Conservation (phyloP, 1,139 yeast genomes). For the Trichomonascaceae sp. region DNA sequence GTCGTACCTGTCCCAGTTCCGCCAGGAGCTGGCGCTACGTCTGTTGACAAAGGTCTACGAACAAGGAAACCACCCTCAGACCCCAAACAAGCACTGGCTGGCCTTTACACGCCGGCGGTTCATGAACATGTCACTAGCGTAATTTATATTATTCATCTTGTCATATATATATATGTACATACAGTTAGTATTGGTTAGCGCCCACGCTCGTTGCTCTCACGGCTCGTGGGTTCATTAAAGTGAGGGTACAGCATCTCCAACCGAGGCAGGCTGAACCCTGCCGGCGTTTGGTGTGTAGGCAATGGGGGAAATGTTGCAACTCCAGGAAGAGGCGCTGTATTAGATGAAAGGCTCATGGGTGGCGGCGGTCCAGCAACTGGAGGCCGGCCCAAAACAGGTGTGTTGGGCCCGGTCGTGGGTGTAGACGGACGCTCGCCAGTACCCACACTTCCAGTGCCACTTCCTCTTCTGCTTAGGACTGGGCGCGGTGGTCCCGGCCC, state of each 20-base stretch:
- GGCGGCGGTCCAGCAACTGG: too few species aligned
- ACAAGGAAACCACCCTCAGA: constrained; percentile 30
- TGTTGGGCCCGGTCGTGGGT: neutral
- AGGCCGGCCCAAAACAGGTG: too few species aligned
- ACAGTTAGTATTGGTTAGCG: neutral
- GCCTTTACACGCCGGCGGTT: constrained; percentile 91
- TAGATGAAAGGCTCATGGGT: too few species aligned
- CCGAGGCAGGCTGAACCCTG: neutral
- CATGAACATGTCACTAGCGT: constrained; percentile 63
- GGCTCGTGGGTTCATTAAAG: constrained; percentile 9
- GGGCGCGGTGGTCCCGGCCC: too few species aligned
- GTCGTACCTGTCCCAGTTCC: constrained; percentile 73
- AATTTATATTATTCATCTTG: neutral
- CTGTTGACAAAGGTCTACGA: constrained; percentile 58
- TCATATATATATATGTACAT: constrained; percentile 1
- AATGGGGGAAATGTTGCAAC: neutral
- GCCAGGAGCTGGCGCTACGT: constrained; percentile 85
- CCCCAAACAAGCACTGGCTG: constrained; percentile 63
- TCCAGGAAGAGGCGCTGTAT: too few species aligned
- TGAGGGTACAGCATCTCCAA: neutral
- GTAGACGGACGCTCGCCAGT: too few species aligned
- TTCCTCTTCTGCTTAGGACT: too few species aligned
- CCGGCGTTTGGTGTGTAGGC: neutral
- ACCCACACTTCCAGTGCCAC: too few species aligned
- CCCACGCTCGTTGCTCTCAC: constrained; percentile 17